phyloP scores from a whole-genome alignment of 208 protist genomes.

The Lotmaria passim region DNA sequence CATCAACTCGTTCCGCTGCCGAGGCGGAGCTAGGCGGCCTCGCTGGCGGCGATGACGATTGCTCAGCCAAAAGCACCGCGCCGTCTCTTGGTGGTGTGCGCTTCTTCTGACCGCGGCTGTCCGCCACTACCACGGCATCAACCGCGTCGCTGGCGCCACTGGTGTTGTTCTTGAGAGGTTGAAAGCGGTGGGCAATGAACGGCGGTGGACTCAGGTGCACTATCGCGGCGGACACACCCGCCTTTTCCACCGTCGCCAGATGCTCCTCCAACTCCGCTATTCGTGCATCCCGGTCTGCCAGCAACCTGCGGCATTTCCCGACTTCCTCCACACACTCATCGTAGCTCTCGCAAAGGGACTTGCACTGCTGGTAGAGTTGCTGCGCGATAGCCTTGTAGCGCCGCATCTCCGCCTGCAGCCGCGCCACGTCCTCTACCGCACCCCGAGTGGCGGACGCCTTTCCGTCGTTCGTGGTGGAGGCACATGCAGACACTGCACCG shows the following conservation, averaged over 20 bases:
- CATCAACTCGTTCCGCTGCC: no score
- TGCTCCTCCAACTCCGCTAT: slow-evolving; percentile 35
- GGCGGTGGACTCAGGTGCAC: neutral
- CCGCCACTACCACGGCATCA: no score
- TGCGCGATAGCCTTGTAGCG: slow-evolving; percentile 53
- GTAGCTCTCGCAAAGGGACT: slow-evolving; percentile 61
- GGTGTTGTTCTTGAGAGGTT: neutral
- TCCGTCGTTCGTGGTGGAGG: no score
- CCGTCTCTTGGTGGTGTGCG: no score
- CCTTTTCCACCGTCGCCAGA: neutral
- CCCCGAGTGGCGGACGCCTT: no score
- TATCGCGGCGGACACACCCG: neutral
- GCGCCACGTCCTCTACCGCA: slow-evolving; percentile 17
- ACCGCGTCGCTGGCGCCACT: neutral
- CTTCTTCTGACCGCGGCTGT: no score
- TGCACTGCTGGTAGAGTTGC: slow-evolving; percentile 62
- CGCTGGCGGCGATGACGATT: slow-evolving; percentile 3
- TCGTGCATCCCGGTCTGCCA: slow-evolving; percentile 28
- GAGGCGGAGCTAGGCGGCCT: neutral
- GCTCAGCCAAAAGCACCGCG: no score
- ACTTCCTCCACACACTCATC: slow-evolving; percentile 67
- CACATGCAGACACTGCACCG: no score
- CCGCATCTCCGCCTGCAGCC: slow-evolving; percentile 29
- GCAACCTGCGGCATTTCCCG: slow-evolving; percentile 12
- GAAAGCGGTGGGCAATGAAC: neutral